Evolutionary conservation across 306 rosid species (phyloP), one percentile per base, ranked within the genome.

Genomic region (Arachis stenosperma): DNA sequence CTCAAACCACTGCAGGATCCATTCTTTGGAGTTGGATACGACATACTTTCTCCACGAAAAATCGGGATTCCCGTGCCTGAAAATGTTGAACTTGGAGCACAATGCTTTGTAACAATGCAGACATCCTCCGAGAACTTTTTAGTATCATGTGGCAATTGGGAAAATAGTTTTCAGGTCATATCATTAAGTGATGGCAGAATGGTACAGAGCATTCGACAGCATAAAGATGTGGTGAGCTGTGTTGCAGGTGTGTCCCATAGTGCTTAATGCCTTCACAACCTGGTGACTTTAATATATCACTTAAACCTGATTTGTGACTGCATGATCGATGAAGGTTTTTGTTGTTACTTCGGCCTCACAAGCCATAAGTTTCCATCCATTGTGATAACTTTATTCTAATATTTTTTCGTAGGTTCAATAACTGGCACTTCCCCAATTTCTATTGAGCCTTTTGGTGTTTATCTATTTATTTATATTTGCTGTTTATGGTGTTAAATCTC

Each of bases 141-240:
- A 77, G 78, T 93, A 73, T 88, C 98, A 51, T 89, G 98, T 79
- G 98, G 98, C 62, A 91, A 93, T 84, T 93, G 98, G 98, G 98
- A 91, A 86, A 93, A 93, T 80, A 93, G 98, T 82, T 93, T 93
- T 84, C 98, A 91, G 85, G 85, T 91, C 74, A 90, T 91, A 77
- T 91, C 98, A 58, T 79, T 93, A 57, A 84, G 79, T 22, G 98
- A 93, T 79, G 97, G 98, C 74, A 85, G 94, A 83, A 85, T 93
- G 89, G 89, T 93, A 60, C 98, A 93, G 81, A 89, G 97, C 86
- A 89, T 93, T 81, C 92, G 98, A 55, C 98, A 93, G 78, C 98
- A 93, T 73, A 93, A 84, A 85, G 98, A 93, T 84, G 92, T 93
- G 71, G 98, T 93, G 82, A 90, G 97, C 86, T 93, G 98, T 78